Evolutionary conservation across 2,329 filamentous ascomycete species (phyloP), one percentile per base, ranked within the genome.

Genomic region (Chalaropsis ovoidea): DNA sequence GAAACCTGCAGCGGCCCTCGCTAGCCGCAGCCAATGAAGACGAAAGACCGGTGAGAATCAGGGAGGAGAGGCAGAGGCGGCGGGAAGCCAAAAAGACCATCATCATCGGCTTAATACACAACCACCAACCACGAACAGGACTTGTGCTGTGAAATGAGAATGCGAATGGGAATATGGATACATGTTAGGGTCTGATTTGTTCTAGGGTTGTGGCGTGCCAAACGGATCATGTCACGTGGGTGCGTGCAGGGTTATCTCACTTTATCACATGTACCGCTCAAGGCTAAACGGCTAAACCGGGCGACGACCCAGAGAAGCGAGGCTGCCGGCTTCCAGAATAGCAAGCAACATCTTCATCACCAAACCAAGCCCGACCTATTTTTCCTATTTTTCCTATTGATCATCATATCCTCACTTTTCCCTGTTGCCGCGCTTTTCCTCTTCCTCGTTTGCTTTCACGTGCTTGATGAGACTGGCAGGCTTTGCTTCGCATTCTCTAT

Each of bases 1-100:
- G 54, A 65, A 65, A 65, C 54, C 54, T 65, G 54, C 52, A 65
- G 63, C 22, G 54, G 45, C 54, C 60, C 39, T 65, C 63, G 63
- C 63, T 65, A 31, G 52, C 43, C 24, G 19, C 24, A 45, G 41
- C 63, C 63, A 65, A 61, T 61, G 24, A 65, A 19, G 47, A 35
- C 27, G 17, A 19, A 39, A 58, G 15, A 22, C 15, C 54, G 6
- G 6, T 10, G 5, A 35, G 15, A 6, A 39, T 58, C 3, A n/a
- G 24, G 27, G n/a, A 27, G 22, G n/a, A 27, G 10, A 27, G 13
- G 4, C 49, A 47, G 19, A 24, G 24, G 10, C 8, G 22, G 8
- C 35, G 8, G 43, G 1, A 47, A 19, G 43, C 43, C n/a, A n/a
- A 47, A 47, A 47, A n/a, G 15, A 47, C n/a, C n/a, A n/a, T 43